Evolutionary conservation across 331 rosid genomes (phyloP).

Genomic region (Arachis monticola): DNA sequence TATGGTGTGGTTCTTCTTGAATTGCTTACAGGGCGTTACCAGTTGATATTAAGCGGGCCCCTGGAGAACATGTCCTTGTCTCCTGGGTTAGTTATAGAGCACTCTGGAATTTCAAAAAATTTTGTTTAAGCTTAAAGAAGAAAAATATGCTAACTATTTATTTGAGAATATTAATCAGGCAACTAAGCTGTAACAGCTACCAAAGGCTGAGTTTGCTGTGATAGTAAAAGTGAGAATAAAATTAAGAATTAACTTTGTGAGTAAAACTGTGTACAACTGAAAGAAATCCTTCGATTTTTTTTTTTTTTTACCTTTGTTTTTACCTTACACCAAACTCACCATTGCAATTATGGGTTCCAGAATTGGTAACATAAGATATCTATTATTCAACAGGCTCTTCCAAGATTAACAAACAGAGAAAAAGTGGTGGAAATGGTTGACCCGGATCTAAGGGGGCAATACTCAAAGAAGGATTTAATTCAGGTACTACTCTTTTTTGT

Average conservation of each 20-base stretch:
- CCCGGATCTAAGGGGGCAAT: conserved; percentile 75
- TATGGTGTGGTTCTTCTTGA: conserved; percentile 94
- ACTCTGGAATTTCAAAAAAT: background rate
- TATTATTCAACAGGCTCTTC: conserved; percentile 77
- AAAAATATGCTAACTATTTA: background rate
- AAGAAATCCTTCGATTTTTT: no score
- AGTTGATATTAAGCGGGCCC: conserved; percentile 74
- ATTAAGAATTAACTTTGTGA: no score
- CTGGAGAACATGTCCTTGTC: conserved; percentile 93
- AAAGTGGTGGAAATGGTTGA: conserved; percentile 89
- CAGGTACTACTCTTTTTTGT: conserved; percentile 59
- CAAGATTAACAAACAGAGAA: conserved; percentile 85
- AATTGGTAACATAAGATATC: conserved; percentile 1
- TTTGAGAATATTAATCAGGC: conserved; percentile 1
- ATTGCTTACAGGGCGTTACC: conserved; percentile 95
- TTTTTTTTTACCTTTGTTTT: no score
- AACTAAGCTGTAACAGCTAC: conserved; percentile 8
- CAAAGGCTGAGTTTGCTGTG: background rate
- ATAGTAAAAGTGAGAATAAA: no score
- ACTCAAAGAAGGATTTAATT: conserved; percentile 85
- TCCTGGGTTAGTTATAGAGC: conserved; percentile 75
- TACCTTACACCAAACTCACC: no score
- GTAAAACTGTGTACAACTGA: no score
- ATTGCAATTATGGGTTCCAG: background rate
- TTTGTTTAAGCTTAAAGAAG: conserved; percentile 9